Percentiles rank a stretch among this genome's conserved stretches.
These are phyloP conservation scores for Colletotrichum australisinense DNA, from an alignment of 2,329 filamentous ascomycete genomes.

Conservation along the genomic window DNA sequence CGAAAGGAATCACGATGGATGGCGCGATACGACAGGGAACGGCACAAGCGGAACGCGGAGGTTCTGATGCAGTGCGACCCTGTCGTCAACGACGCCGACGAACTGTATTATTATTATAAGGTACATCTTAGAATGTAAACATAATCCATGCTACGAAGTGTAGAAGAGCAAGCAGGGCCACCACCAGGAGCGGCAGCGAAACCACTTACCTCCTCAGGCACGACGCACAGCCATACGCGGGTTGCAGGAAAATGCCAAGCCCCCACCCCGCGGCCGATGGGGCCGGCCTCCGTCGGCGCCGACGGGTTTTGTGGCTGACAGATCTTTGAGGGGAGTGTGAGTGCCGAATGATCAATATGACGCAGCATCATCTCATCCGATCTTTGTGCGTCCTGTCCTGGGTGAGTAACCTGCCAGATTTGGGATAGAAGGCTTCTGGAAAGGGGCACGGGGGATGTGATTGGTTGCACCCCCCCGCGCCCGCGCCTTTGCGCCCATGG, in stretches of 20 bases:
- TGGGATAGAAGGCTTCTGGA: constrained; percentile 12
- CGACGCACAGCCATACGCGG: neutral
- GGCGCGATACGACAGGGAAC: constrained; percentile 31
- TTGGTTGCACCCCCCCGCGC: neutral
- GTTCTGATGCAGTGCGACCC: neutral
- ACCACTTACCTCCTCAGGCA: neutral
- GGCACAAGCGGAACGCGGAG: neutral
- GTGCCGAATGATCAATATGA: constrained; percentile 15
- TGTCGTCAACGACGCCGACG: neutral
- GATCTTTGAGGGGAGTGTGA: neutral
- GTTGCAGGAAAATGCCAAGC: neutral
- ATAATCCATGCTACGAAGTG: neutral
- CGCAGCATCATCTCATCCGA: constrained; percentile 16
- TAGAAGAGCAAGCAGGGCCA: neutral
- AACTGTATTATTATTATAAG: neutral
- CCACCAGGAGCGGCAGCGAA: neutral
- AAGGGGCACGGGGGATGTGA: neutral
- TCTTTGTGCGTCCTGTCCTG: neutral
- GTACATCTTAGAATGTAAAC: neutral
- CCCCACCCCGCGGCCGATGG: neutral
- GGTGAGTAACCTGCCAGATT: neutral
- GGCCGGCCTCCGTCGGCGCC: neutral
- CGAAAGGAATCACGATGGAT: constrained; percentile 14
- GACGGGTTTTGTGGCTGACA: neutral
- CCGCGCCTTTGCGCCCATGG: neutral